A percentile compares a stretch with the other conserved stretches of the same genome.
phyloP scores from a whole-genome alignment of 2,329 filamentous ascomycete genomes.

The Corinectria fuckeliana region DNA sequence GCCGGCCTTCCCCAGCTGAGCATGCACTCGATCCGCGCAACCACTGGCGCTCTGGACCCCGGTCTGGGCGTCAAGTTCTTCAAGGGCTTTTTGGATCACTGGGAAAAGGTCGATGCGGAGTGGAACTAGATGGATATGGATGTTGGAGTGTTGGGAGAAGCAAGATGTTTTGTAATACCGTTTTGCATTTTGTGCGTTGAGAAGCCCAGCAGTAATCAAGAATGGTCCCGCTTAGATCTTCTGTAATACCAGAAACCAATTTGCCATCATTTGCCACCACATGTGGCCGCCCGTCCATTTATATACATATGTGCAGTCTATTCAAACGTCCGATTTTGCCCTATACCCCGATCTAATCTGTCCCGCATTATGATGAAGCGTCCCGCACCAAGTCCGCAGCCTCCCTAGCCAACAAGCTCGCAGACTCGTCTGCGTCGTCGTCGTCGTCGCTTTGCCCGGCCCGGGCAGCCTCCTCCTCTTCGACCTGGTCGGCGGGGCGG shows the following conservation, averaged over 20 bases:
- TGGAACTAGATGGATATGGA: slow-evolving; percentile 56
- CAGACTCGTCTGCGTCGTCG: slow-evolving; percentile 39
- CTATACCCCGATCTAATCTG: background rate
- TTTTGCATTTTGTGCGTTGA: slow-evolving; percentile 9
- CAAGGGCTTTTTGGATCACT: slow-evolving; percentile 86
- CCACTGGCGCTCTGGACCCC: slow-evolving; percentile 84
- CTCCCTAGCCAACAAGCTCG: slow-evolving; percentile 39
- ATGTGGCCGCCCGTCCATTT: background rate
- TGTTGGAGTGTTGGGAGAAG: slow-evolving; percentile 9
- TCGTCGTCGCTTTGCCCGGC: slow-evolving; percentile 45
- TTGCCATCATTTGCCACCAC: background rate
- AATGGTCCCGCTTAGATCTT: slow-evolving; percentile 8
- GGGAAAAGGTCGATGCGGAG: slow-evolving; percentile 83
- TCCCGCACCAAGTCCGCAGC: slow-evolving; percentile 31
- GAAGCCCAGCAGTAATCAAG: too few species aligned
- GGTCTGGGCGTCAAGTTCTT: slow-evolving; percentile 88
- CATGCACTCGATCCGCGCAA: slow-evolving; percentile 93
- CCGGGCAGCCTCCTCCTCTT: slow-evolving; percentile 32
- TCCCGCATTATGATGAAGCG: too few species aligned
- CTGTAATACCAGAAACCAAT: slow-evolving; percentile 1
- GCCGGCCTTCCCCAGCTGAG: slow-evolving; percentile 89
- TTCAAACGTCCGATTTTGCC: background rate
- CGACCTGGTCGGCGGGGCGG: slow-evolving; percentile 40
- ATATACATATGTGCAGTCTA: slow-evolving; percentile 3
- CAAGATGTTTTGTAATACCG: slow-evolving; percentile 18